phyloP scores from a whole-genome alignment of 2,329 filamentous ascomycete species.

The Tolypocladium endophyticum region DNA sequence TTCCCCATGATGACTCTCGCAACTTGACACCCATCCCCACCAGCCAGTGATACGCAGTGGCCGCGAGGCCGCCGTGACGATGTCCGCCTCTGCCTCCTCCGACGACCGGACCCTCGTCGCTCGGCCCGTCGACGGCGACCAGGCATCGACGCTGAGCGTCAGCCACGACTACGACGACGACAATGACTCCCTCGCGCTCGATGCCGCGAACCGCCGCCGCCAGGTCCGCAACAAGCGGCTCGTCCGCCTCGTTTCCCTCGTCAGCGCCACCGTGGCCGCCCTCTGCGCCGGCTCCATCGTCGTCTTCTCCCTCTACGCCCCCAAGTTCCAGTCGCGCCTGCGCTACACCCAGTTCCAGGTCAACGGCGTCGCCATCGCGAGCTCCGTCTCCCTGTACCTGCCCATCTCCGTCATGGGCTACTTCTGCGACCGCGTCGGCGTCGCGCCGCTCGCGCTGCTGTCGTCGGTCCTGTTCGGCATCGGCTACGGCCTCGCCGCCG shows the following conservation, averaged over 20 bases:
- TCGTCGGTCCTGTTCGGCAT: slow-evolving; percentile 64
- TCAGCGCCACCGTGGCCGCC: slow-evolving; percentile 42
- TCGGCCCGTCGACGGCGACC: slow-evolving; percentile 11
- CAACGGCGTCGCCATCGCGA: slow-evolving; percentile 79
- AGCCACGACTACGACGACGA: slow-evolving; percentile 5
- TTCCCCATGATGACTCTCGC: not conserved
- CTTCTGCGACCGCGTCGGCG: slow-evolving; percentile 80
- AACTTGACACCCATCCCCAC: not conserved
- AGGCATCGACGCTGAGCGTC: slow-evolving; percentile 11
- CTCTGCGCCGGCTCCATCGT: slow-evolving; percentile 87
- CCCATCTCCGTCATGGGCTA: slow-evolving; percentile 87
- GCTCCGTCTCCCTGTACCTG: slow-evolving; percentile 81
- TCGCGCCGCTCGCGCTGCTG: slow-evolving; percentile 63
- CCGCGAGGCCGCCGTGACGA: slow-evolving; percentile 1
- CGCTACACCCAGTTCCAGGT: slow-evolving; percentile 88
- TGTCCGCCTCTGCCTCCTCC: slow-evolving; percentile 11
- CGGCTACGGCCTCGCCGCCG: slow-evolving; percentile 77
- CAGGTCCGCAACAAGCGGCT: slow-evolving; percentile 17
- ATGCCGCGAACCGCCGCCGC: slow-evolving; percentile 7
- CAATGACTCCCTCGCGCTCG: slow-evolving; percentile 5
- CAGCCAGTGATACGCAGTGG: not conserved
- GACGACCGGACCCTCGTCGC: slow-evolving; percentile 7
- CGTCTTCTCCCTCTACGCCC: slow-evolving; percentile 88
- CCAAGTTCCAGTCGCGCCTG: slow-evolving; percentile 75
- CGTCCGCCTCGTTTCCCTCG: slow-evolving; percentile 38